Conservation (phyloP, 2,329 filamentous ascomycete species). For the Incumbomyces delicatus region DNA sequence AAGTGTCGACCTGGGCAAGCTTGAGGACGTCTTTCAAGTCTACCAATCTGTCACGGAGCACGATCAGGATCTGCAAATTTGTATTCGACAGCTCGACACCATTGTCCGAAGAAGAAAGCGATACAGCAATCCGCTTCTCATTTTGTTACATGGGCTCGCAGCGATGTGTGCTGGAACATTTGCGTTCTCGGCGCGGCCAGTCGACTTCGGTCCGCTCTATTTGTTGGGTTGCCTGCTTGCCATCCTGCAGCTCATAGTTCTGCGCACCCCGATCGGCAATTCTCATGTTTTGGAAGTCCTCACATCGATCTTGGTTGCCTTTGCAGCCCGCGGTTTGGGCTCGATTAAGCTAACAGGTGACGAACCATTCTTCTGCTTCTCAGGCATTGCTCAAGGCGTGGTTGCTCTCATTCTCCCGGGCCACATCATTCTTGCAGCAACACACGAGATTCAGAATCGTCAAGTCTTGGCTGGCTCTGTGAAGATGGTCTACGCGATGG, state of each 20-base stretch:
- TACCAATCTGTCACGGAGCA: slow-evolving; percentile 40
- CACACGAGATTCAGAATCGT: slow-evolving; percentile 59
- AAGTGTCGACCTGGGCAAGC: slow-evolving; percentile 29
- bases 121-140: slow-evolving; percentile 42
- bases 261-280: slow-evolving; percentile 60
- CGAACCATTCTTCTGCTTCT: slow-evolving; percentile 54
- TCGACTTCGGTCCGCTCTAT: slow-evolving; percentile 70
- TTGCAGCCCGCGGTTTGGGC: slow-evolving; percentile 56
- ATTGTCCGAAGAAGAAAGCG: slow-evolving; percentile 50
- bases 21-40: slow-evolving; percentile 34
- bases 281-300: slow-evolving; percentile 56
- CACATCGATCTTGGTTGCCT: slow-evolving; percentile 56
- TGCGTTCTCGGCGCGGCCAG: slow-evolving; percentile 64
- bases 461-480: slow-evolving; percentile 61
- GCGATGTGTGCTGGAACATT: slow-evolving; percentile 70
- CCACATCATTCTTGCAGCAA: slow-evolving; percentile 51
- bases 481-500: slow-evolving; percentile 63
- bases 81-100: slow-evolving; percentile 27
- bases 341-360: slow-evolving; percentile 46
- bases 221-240: slow-evolving; percentile 65
- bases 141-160: slow-evolving; percentile 64
- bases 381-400: slow-evolving; percentile 58
- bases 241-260: slow-evolving; percentile 61
- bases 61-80: slow-evolving; percentile 35
- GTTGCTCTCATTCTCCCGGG: slow-evolving; percentile 67